These are phyloP conservation scores for Zygosaccharomyces sapae DNA, from an alignment of 1,139 yeast species.

Conservation along the genomic window DNA sequence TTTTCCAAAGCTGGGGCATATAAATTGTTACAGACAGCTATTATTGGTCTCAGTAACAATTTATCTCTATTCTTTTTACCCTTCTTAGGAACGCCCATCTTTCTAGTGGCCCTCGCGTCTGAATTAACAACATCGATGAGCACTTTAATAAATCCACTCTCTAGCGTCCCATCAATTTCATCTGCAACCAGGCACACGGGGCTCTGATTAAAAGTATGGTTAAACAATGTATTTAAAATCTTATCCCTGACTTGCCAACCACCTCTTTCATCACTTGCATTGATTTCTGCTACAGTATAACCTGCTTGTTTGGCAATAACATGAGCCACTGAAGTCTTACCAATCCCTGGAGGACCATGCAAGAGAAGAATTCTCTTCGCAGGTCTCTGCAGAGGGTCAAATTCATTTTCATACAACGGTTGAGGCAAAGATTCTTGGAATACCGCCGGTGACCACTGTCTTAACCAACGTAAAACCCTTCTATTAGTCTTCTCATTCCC, in stretches of 20 bases:
- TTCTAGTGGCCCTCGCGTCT: constrained; percentile 52
- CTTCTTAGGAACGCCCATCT: constrained; percentile 29
- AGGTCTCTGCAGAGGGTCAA: constrained; percentile 68
- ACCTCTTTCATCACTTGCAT: constrained; percentile 82
- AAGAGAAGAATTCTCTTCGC: constrained; percentile 62
- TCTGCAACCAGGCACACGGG: constrained; percentile 84
- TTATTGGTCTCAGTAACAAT: constrained; percentile 73
- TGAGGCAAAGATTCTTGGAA: constrained; percentile 44
- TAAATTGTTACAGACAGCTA: constrained; percentile 86
- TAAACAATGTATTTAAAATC: constrained; percentile 64
- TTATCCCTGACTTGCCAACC: constrained; percentile 55
- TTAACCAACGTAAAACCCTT: constrained; percentile 68
- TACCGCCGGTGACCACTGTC: constrained; percentile 72
- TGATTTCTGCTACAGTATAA: constrained; percentile 74
- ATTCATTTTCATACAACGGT: constrained; percentile 12
- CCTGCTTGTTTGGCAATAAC: constrained; percentile 79
- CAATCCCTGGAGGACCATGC: constrained; percentile 95
- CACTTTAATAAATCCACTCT: constrained; percentile 71
- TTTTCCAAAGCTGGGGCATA: constrained; percentile 71
- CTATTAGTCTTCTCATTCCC: constrained; percentile 84
- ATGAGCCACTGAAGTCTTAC: constrained; percentile 88
- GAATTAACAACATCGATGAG: constrained; percentile 55
- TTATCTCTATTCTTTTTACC: constrained; percentile 36
- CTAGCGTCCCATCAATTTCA: constrained; percentile 88
- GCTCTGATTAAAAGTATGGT: constrained; percentile 51